A percentile compares a stretch with the other conserved stretches of the same genome.
Conservation (phyloP, 2,329 filamentous ascomycete species). For the Verticillium albo-atrum region DNA sequence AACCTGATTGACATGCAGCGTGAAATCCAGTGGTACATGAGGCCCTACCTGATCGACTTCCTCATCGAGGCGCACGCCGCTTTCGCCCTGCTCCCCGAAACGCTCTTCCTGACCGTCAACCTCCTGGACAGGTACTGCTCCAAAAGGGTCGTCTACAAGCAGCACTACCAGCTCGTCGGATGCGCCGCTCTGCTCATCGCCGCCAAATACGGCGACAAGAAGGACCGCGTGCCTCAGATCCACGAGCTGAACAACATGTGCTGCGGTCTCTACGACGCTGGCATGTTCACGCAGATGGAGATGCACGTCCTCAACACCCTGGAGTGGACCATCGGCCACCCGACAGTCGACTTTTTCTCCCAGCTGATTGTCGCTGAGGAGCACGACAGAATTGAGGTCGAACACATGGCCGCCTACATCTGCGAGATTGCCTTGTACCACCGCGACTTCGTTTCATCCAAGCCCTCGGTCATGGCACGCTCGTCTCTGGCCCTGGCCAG, state of each 20-base stretch:
- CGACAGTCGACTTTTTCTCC: constrained; percentile 91
- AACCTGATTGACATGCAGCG: constrained; percentile 98
- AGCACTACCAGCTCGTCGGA: constrained; percentile 96
- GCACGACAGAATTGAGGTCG: constrained; percentile 74
- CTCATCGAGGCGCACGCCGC: constrained; percentile 94
- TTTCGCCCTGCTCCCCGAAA: constrained; percentile 90
- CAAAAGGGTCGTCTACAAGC: constrained; percentile 95
- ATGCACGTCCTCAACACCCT: constrained; percentile 98
- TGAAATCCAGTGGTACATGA: constrained; percentile 99
- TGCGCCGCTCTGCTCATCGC: constrained; percentile 95
- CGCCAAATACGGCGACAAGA: constrained; percentile 98
- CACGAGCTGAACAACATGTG: constrained; percentile 98
- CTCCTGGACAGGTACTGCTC: constrained; percentile 97
- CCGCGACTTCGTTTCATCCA: constrained; percentile 91
- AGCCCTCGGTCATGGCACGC: constrained; percentile 85
- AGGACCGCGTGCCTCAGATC: constrained; percentile 96
- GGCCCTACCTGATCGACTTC: constrained; percentile 96
- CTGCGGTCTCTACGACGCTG: constrained; percentile 94
- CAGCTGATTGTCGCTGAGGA: constrained; percentile 83
- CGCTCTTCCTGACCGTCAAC: constrained; percentile 93
- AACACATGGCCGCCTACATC: constrained; percentile 93
- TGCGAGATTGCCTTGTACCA: constrained; percentile 94
- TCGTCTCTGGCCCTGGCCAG: constrained; percentile 81
- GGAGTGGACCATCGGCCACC: constrained; percentile 93
- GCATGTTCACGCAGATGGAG: constrained; percentile 99